phyloP scores from a whole-genome alignment of 768 basidiomycete genomes.

The Mycena rosella region DNA sequence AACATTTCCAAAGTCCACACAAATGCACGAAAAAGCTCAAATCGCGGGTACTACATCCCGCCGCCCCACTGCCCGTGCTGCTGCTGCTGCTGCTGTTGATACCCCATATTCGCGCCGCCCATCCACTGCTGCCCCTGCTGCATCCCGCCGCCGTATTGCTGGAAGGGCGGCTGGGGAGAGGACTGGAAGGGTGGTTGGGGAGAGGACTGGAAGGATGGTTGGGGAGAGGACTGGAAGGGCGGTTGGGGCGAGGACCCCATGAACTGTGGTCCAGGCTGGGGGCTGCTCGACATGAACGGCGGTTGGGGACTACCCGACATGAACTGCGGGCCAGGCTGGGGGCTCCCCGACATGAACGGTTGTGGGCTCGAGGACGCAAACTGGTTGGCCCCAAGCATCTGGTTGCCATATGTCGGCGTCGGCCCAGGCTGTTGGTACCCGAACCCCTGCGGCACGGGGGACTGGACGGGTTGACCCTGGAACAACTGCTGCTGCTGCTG shows the following conservation, averaged over 20 bases:
- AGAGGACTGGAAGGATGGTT: slow-evolving; percentile 15
- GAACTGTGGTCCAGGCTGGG: slow-evolving; percentile 40
- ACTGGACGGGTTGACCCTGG: slow-evolving; percentile 18
- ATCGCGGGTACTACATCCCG: slow-evolving; percentile 43
- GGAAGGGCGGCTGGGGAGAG: slow-evolving; percentile 30
- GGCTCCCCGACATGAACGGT: slow-evolving; percentile 44
- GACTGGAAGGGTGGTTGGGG: slow-evolving; percentile 28
- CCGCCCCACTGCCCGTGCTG: slow-evolving; percentile 55
- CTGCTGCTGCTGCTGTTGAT: slow-evolving; percentile 35
- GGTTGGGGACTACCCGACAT: slow-evolving; percentile 3
- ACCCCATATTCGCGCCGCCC: slow-evolving; percentile 27
- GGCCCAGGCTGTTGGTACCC: slow-evolving; percentile 28
- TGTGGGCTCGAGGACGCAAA: slow-evolving; percentile 45
- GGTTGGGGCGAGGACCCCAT: slow-evolving; percentile 31
- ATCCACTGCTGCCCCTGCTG: slow-evolving; percentile 37
- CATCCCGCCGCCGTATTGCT: slow-evolving; percentile 11
- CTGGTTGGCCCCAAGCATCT: slow-evolving; percentile 33
- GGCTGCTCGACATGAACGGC: slow-evolving; percentile 38
- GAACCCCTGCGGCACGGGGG: slow-evolving; percentile 18
- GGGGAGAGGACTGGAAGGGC: slow-evolving; percentile 17
- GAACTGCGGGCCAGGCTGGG: slow-evolving; percentile 47
- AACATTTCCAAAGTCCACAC: slow-evolving; percentile 1
- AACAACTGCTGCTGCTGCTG: slow-evolving; percentile 36
- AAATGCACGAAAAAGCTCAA: slow-evolving; percentile 1
- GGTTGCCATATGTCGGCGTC: slow-evolving; percentile 26